Percentiles rank a stretch among this genome's conserved stretches.
Evolutionary conservation across 805 yeast species (phyloP).

Genomic region (Candida taoyuanica): DNA sequence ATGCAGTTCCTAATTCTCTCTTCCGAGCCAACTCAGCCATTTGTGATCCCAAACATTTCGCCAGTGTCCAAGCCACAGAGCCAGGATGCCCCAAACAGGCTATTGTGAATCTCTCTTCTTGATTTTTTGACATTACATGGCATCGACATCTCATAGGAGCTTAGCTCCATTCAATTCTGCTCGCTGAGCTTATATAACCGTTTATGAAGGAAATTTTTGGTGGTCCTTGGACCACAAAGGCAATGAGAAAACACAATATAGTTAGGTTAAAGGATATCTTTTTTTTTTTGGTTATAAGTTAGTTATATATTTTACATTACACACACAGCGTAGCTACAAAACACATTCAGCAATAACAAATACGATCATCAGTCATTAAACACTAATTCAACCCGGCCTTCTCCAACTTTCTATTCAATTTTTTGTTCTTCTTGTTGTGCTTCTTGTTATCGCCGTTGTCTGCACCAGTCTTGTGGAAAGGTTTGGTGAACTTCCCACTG

Average conservation of each 20-base stretch:
- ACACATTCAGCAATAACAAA: no score
- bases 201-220: no score
- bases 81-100: conserved; percentile 5
- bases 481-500: conserved; percentile 58
- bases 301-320: no score
- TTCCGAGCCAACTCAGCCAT: conserved; percentile 55
- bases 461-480: conserved; percentile 59
- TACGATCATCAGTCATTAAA: conserved; percentile 6
- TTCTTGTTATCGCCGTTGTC: conserved; percentile 47
- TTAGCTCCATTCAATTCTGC: no score
- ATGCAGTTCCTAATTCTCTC: conserved; percentile 49
- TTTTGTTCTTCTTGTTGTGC: conserved; percentile 73
- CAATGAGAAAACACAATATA: no score
- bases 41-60: conserved; percentile 58
- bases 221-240: no score
- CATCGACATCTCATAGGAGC: no score
- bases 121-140: no score
- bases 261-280: no score
- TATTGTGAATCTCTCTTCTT: conserved; percentile 10
- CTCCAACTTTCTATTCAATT: conserved; percentile 16
- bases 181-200: no score
- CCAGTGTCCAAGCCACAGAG: conserved; percentile 35
- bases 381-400: conserved; percentile 6
- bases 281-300: neutral
- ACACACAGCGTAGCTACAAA: no score